Evolutionary conservation across 2,329 filamentous ascomycete species (phyloP).

Genomic region (Endothia cerciana): DNA sequence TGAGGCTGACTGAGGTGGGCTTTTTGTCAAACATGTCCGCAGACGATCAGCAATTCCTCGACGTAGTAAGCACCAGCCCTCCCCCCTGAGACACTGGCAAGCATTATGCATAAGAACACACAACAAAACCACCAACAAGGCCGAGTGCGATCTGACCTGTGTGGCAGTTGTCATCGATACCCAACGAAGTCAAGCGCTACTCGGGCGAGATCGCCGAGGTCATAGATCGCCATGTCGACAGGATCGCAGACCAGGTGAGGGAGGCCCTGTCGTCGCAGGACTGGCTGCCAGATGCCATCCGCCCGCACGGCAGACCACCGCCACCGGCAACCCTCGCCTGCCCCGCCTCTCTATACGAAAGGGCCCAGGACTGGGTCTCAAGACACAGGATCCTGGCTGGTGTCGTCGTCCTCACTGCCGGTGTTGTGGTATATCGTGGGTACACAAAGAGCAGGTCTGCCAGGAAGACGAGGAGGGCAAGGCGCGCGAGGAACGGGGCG

Average conservation of each 20-base stretch:
- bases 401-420: conserved; percentile 70
- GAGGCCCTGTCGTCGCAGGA: conserved; percentile 67
- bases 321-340: conserved; percentile 40
- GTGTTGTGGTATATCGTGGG: conserved; percentile 62
- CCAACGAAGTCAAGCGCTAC: conserved; percentile 70
- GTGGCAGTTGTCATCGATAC: conserved; percentile 54
- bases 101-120: no score
- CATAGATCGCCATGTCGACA: conserved; percentile 80
- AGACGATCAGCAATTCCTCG: conserved; percentile 33
- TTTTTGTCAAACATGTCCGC: conserved; percentile 29
- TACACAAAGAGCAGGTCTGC: conserved; percentile 58
- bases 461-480: conserved; percentile 74
- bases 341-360: conserved; percentile 48
- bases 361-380: conserved; percentile 70
- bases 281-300: conserved; percentile 75
- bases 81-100: no score
- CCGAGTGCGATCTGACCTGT: conserved; percentile 1
- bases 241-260: conserved; percentile 71
- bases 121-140: not conserved
- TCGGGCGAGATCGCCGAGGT: conserved; percentile 75
- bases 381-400: conserved; percentile 75
- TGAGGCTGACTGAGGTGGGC: no score
- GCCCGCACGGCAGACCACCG: conserved; percentile 59
- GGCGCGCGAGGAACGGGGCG: conserved; percentile 79
- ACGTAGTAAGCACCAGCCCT: conserved; percentile 27